Base-by-base conservation (phyloP, 495 filamentous ascomycete species). In the Staphylotrichum longicolle region DNA sequence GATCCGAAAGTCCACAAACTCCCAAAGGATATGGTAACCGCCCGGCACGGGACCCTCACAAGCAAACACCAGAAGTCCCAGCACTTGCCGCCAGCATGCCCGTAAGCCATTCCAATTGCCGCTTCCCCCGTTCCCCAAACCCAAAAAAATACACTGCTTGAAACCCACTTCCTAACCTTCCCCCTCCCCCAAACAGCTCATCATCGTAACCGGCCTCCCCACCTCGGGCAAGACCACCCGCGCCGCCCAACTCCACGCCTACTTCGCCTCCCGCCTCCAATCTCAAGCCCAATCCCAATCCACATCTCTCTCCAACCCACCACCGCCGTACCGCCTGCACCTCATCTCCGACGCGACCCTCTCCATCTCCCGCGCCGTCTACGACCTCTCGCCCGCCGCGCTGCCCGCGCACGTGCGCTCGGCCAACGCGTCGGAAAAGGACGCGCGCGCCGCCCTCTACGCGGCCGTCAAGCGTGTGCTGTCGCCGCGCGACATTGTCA, bases 191-290 rank as follows among this genome's bases (percentile, higher is more conserved):
- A 27, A 27, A 12, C 67, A 98, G 94, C 86, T 98, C 72, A 90
- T 98, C 64, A 86, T 96, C 58, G 77, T 98, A 68, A 93, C 93
- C 62, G 94, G 94, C 68, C 91, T 90, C 71, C 94, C 94, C 40
- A 90, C 87, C 70, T 95, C 94, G 37, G 94, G 94, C 68, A 96
- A 98, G 71, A 94, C 90, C 53, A 84, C 90, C 58, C 91, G 94
- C 72, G 90, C 92, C 20, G 73, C 77, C 54, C 93, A 97, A 74
- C 85, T 98, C 20, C 77, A 86, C 56, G 67, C 75, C 44, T 85
- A 85, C 76, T 86, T 96, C 73, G 63, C 74, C 32, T 63, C 74
- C 40, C 82, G 81, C 68, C 85, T 89, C 74, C 39, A 65, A 77
- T 33, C 34, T 20, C 46, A 20, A 12, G 14, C 8, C 32, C 32